These are phyloP conservation scores for Dioszegia crocea DNA, from an alignment of 768 basidiomycete species.

Conservation along the genomic window DNA sequence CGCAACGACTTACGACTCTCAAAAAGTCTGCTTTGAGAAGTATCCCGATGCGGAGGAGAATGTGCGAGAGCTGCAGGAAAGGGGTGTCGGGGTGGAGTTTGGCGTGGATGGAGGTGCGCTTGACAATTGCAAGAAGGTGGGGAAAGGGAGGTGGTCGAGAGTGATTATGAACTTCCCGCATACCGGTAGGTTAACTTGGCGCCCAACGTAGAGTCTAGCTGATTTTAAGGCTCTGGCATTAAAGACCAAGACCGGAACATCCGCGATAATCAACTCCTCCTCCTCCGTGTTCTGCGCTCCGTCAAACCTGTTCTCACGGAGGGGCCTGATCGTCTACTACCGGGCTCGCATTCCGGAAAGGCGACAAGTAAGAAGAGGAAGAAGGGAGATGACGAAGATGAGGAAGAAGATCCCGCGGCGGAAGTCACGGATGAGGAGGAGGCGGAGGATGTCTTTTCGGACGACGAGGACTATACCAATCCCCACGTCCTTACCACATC, in stretches of 20 bases:
- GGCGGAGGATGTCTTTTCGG: slow-evolving; percentile 24
- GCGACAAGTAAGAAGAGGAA: slow-evolving; percentile 17
- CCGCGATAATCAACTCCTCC: slow-evolving; percentile 74
- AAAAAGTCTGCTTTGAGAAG: slow-evolving; percentile 70
- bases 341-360: slow-evolving; percentile 2
- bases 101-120: slow-evolving; percentile 77
- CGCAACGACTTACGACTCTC: slow-evolving; percentile 79
- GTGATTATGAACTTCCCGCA: slow-evolving; percentile 97
- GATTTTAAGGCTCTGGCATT: slow-evolving; percentile 60
- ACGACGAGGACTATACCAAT: neutral
- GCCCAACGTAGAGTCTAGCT: neutral
- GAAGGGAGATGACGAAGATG: slow-evolving; percentile 8
- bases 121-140: slow-evolving; percentile 57
- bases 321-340: slow-evolving; percentile 50
- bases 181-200: slow-evolving; percentile 62
- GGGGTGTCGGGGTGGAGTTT: slow-evolving; percentile 72
- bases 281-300: slow-evolving; percentile 76
- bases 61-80: slow-evolving; percentile 57
- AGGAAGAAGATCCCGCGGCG: slow-evolving; percentile 53
- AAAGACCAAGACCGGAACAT: slow-evolving; percentile 92
- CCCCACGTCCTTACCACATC: neutral
- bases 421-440: slow-evolving; percentile 45
- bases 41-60: slow-evolving; percentile 66
- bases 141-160: slow-evolving; percentile 59
- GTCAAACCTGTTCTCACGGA: slow-evolving; percentile 59